Evolutionary conservation across 805 yeast genomes (phyloP), one percentile per base, ranked within the genome.

Genomic region (Candida ipomoeae): DNA sequence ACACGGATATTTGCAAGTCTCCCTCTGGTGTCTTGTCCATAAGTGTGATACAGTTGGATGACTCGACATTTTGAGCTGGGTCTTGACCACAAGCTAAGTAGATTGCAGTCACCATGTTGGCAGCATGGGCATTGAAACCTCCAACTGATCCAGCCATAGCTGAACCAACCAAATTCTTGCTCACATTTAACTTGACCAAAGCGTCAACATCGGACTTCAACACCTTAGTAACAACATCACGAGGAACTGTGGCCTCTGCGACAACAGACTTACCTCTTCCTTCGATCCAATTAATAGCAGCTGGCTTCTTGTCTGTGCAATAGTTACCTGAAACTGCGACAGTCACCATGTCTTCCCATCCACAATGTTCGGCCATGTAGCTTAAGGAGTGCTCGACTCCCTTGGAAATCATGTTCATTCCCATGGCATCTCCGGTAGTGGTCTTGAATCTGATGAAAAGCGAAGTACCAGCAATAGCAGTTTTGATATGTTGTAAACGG

Each of bases 381-480:
- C 84, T 83, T 63, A 94, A 79, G 0, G 97, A 82, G 66, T 75
- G 78, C 66, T 94, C 99, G 42, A 90, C 97, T 69, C 99, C 99
- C 72, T 94, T 94, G 29, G 98, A 92, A 54, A 94, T 94, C 99
- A 94, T 94, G 68, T 94, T 94, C 99, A 94, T 94, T 57, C 99
- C 99, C 99, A 94, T 94, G 17, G 99, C 99, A 75, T 94, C 99
- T 69, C 99, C 99, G 17, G 99, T 94, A 37, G 96, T 90, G n/a
- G 99, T 95, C 67, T 91, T 83, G 77, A 94, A 94, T 64, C 99
- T 83, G 60, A 94, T 85, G 63, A 81, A 94, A 61, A 94, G 76
- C 59, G 87, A 76, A 44, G 86, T 86, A 31, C 99, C 99, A 15
- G 99, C 99, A 68, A 92, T 75, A 2, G 98, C 96, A 15, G 97